These are phyloP conservation scores for Nannizziopsis arthrosporioides DNA, from an alignment of 2,329 filamentous ascomycete species.

Conservation along the genomic window DNA sequence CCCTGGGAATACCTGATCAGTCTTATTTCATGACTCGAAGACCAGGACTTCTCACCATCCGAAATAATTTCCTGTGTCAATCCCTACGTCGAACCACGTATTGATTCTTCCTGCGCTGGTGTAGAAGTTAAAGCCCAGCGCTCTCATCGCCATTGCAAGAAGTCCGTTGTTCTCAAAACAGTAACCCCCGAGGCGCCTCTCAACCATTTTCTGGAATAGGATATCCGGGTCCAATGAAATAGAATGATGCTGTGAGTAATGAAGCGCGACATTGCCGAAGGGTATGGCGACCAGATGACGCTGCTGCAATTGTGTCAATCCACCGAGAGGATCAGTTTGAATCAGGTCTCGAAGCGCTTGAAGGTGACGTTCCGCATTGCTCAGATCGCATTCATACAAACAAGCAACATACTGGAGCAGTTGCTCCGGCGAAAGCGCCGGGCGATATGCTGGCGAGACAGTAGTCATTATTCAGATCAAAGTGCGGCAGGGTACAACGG, in stretches of 20 bases:
- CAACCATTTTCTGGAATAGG: conserved; percentile 45
- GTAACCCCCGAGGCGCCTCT: conserved; percentile 43
- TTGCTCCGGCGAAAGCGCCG: conserved; percentile 27
- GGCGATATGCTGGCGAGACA: conserved; percentile 12
- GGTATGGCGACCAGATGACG: conserved; percentile 40
- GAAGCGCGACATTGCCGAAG: conserved; percentile 47
- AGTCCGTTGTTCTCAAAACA: conserved; percentile 51
- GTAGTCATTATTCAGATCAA: too few species aligned
- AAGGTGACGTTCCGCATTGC: conserved; percentile 17
- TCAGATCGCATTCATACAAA: conserved; percentile 17
- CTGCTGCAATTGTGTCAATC: conserved; percentile 28
- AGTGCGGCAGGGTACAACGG: too few species aligned
- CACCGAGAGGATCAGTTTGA: conserved; percentile 22
- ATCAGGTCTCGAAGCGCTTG: conserved; percentile 22
- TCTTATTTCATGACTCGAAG: not conserved
- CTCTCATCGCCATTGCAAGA: conserved; percentile 41
- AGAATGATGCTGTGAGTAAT: conserved; percentile 41
- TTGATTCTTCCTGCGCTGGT: conserved; percentile 43
- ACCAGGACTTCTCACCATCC: conserved; percentile 33
- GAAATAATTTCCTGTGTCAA: conserved; percentile 31
- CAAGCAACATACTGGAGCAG: conserved; percentile 28
- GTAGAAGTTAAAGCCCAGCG: conserved; percentile 44
- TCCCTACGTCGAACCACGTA: conserved; percentile 25
- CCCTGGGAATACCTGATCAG: conserved; percentile 17
- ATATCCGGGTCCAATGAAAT: conserved; percentile 40